phyloP scores from a whole-genome alignment of 1,284 basidiomycete species.

The Baeospora myosura region DNA sequence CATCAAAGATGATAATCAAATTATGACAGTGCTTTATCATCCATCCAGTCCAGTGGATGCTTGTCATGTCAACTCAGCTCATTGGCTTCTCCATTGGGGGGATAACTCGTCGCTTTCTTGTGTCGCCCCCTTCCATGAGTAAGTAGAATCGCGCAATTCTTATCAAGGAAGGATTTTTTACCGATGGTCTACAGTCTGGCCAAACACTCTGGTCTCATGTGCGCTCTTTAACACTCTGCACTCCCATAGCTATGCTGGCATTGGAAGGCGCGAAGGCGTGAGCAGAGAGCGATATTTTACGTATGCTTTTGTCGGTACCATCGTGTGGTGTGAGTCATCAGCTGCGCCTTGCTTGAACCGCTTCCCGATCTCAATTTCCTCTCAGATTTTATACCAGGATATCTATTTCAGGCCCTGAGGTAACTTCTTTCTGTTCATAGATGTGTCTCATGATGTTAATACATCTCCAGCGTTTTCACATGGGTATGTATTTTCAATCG shows the following conservation, averaged over 20 bases:
- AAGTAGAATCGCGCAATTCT: constrained; percentile 20
- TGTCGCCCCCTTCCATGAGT: constrained; percentile 76
- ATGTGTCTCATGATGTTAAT: constrained; percentile 1
- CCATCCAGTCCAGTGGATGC: constrained; percentile 40
- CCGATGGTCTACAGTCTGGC: constrained; percentile 53
- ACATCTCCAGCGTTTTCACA: constrained; percentile 13
- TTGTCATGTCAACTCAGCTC: constrained; percentile 60
- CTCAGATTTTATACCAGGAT: constrained; percentile 11
- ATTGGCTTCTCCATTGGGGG: constrained; percentile 67
- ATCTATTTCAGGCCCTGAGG: constrained; percentile 18
- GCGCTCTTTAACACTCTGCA: constrained; percentile 73
- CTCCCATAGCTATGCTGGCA: constrained; percentile 30
- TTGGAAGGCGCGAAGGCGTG: constrained; percentile 8
- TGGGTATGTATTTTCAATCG: constrained; percentile 11
- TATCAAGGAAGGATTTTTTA: too few relatives aligned
- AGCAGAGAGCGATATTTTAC: constrained; percentile 10
- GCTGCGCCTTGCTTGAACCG: too few relatives aligned
- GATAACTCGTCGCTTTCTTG: constrained; percentile 55
- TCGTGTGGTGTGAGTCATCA: constrained; percentile 7
- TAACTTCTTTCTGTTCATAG: constrained; percentile 2
- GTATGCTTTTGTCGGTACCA: constrained; percentile 8
- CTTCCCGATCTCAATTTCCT: too few relatives aligned
- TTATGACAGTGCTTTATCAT: background rate
- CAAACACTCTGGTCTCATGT: constrained; percentile 68
- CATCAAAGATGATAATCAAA: background rate